Conservation (phyloP, 1,284 basidiomycete species). For the Inonotus obliquus region DNA sequence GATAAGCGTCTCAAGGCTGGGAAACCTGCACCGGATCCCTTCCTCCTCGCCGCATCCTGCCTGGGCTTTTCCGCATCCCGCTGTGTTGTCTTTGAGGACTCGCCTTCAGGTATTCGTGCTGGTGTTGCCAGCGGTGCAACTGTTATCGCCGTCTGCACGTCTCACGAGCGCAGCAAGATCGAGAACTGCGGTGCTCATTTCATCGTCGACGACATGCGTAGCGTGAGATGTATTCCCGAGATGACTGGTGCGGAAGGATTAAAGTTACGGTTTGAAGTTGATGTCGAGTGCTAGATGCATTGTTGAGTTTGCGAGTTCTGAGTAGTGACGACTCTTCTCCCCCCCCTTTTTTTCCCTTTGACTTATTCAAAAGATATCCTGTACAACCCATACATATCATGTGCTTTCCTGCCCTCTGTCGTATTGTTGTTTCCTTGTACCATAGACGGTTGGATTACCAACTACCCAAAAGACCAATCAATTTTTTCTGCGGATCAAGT, state of each 20-base stretch:
- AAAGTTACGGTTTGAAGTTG: constrained; percentile 33
- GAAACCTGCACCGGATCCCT: constrained; percentile 70
- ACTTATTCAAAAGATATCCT: neutral
- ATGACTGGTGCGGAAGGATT: constrained; percentile 32
- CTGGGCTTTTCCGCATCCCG: constrained; percentile 56
- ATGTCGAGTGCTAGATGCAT: neutral
- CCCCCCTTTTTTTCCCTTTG: neutral
- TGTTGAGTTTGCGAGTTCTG: neutral
- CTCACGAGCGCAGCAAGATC: constrained; percentile 51
- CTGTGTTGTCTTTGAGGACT: constrained; percentile 74
- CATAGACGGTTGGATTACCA: too few species aligned
- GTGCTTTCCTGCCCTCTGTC: neutral
- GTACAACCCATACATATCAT: neutral
- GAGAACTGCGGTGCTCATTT: constrained; percentile 65
- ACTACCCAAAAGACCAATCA: too few species aligned
- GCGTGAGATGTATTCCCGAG: constrained; percentile 30
- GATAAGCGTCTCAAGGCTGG: constrained; percentile 39
- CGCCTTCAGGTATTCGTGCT: constrained; percentile 68
- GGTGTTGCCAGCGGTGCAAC: constrained; percentile 70
- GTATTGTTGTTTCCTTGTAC: neutral
- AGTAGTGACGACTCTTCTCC: neutral
- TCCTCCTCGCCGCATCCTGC: constrained; percentile 69
- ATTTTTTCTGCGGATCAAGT: too few species aligned
- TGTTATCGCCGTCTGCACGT: constrained; percentile 74
- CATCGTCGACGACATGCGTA: constrained; percentile 44